Evolutionary conservation across 2,329 filamentous ascomycete species (phyloP).

Genomic region (Venturia oleaginea): DNA sequence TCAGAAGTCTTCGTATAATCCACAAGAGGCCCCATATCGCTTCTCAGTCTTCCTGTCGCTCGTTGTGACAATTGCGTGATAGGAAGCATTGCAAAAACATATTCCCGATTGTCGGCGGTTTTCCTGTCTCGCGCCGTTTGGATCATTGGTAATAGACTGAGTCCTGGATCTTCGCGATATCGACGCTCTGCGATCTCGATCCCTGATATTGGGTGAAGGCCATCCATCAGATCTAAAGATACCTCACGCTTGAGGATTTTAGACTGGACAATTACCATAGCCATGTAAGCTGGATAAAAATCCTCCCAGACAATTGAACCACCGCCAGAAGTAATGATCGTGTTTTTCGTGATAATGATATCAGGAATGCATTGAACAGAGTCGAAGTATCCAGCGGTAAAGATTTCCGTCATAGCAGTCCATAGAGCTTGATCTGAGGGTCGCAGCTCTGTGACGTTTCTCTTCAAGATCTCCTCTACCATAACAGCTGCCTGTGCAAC

Average conservation of each 20-base stretch:
- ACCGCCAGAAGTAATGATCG: not conserved
- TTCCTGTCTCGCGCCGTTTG: not conserved
- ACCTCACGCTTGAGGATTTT: not conserved
- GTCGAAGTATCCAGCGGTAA: not conserved
- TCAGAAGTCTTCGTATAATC: not conserved
- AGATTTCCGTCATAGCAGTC: not conserved
- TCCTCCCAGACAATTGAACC: slow-evolving; percentile 1
- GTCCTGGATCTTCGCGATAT: not conserved
- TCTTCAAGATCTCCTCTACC: not conserved
- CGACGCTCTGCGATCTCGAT: slow-evolving; percentile 3
- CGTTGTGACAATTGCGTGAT: not conserved
- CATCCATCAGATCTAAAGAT: not conserved
- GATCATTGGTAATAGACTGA: slow-evolving; percentile 4
- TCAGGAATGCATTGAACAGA: slow-evolving; percentile 5
- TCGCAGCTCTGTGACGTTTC: not conserved
- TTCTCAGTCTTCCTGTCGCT: not conserved
- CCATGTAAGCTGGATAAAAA: not conserved
- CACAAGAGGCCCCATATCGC: not conserved
- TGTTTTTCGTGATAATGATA: not conserved
- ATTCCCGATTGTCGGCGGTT: not conserved
- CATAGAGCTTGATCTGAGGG: not conserved
- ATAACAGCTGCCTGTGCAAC: not conserved
- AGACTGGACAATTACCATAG: not conserved
- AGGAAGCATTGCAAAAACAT: slow-evolving; percentile 1
- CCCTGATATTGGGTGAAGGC: not conserved